Conservation (phyloP, 2,329 filamentous ascomycete genomes). For the Fusarium illudens region DNA sequence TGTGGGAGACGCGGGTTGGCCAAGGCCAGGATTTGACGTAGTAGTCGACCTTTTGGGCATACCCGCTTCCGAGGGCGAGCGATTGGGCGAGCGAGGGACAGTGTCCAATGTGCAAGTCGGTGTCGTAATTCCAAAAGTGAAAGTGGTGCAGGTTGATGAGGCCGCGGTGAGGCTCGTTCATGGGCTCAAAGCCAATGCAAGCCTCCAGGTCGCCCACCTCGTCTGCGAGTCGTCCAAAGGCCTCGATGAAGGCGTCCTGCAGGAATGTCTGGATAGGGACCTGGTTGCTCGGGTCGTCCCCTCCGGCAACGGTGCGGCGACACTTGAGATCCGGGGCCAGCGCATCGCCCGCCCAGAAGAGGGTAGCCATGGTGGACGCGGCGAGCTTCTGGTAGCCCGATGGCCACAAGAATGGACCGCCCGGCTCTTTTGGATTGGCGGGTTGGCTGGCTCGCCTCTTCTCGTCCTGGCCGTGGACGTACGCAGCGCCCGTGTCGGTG, state of each 20-base stretch:
- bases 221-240: constrained; percentile 48
- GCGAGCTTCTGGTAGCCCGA: constrained; percentile 51
- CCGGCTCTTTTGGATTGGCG: constrained; percentile 44
- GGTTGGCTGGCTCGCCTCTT: constrained; percentile 36
- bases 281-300: constrained; percentile 21
- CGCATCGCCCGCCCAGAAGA: constrained; percentile 43
- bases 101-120: constrained; percentile 53
- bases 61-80: constrained; percentile 52
- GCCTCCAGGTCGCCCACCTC: constrained; percentile 45
- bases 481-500: constrained; percentile 46
- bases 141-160: constrained; percentile 52
- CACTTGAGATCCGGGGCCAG: constrained; percentile 43
- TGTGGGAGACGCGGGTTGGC: constrained; percentile 49
- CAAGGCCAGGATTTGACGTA: constrained; percentile 55
- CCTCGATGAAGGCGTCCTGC: constrained; percentile 47
- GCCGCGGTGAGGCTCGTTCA: constrained; percentile 55
- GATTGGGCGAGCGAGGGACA: constrained; percentile 50
- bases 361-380: constrained; percentile 45
- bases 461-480: constrained; percentile 49
- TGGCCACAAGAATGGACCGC: constrained; percentile 50
- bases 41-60: constrained; percentile 49
- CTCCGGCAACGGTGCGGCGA: constrained; percentile 22
- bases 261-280: constrained; percentile 44
- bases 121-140: constrained; percentile 53
- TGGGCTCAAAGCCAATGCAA: constrained; percentile 52